Base-by-base conservation (phyloP, 108 stramenopile genomes). In the Pseudonitzschia pungens region DNA sequence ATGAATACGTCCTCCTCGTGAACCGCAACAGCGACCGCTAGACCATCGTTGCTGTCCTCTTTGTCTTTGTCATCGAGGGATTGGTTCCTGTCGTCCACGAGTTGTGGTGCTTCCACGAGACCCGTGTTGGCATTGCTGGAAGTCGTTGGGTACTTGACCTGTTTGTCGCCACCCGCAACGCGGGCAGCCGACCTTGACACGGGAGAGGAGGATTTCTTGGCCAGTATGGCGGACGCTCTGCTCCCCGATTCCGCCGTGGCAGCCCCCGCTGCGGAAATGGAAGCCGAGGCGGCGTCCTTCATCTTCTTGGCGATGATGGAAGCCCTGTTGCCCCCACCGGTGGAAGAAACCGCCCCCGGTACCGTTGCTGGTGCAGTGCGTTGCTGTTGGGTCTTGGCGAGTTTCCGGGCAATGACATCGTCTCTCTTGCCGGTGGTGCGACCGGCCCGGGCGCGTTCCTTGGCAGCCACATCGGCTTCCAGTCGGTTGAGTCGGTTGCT, bases 1-100 rank as follows among this genome's bases (percentile, higher is more conserved):
- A 92, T 87, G 75, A 81, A 88, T 14, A 51, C 80, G 51, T 84
- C 80, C 45, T 87, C 85, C 36, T 87, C 88, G 15, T 89, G 85
- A 43, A 77, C 80, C 14, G 73, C 69, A 50, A 92, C 87, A 63
- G 91, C 91, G 18, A 92, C 79, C 52, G 89, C 91, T 14, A 92
- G 82, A 15, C 81, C 80, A 29, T 45, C 36, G 14, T 69, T 71
- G 21, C 31, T 28, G 45, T 64, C 70, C 9, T 26, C 22, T 14
- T 68, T 43, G 69, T 48, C 31, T 0, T 10, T 50, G 45, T 73
- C 78, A 29, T 52, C 40, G 58, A 55, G 71, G 54, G 62, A 60
- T 14, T 55, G 2, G 54, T 64, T 64, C 53, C 33, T 15, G 36
- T 51, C 69, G 51, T 24, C 53, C 24, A 21, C 53, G 53, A 7